These are phyloP conservation scores for Ophiocordyceps camponoti-leonardi DNA, from an alignment of 2,329 filamentous ascomycete species.

Conservation along the genomic window DNA sequence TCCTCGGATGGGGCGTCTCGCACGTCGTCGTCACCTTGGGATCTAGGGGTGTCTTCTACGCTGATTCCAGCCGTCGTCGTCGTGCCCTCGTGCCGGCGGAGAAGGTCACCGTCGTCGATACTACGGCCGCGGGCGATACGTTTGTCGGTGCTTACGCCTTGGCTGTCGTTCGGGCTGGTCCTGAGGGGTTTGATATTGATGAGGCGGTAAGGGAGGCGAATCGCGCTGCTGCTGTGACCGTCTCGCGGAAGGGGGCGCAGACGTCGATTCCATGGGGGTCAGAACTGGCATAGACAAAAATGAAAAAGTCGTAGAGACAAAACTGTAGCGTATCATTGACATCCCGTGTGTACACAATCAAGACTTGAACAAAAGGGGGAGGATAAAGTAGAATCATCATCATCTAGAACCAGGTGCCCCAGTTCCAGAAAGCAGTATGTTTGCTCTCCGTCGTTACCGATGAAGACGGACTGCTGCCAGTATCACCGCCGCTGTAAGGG, in stretches of 20 bases:
- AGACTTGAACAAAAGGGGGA: too few species aligned
- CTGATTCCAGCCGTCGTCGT: conserved; percentile 20
- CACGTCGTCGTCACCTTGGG: conserved; percentile 78
- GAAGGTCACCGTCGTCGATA: conserved; percentile 69
- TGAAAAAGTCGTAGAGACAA: neutral
- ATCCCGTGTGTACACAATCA: too few species aligned
- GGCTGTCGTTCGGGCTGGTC: conserved; percentile 37
- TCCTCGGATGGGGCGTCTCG: conserved; percentile 51
- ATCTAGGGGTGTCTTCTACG: conserved; percentile 57
- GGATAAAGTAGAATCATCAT: neutral
- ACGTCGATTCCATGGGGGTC: conserved; percentile 26
- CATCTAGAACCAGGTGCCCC: neutral
- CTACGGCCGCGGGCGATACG: conserved; percentile 85
- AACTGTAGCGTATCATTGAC: neutral
- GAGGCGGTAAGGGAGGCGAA: conserved; percentile 39
- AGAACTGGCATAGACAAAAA: conserved; percentile 15
- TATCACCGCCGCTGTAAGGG: too few species aligned
- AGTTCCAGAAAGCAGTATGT: neutral
- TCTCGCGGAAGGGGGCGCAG: conserved; percentile 24
- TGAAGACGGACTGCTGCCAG: too few species aligned
- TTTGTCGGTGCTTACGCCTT: conserved; percentile 83
- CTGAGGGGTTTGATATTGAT: conserved; percentile 31
- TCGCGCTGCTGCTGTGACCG: conserved; percentile 22
- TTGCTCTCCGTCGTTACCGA: neutral
- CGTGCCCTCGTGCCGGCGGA: conserved; percentile 41